These are phyloP conservation scores for Arabidopsis arenosa DNA, from an alignment of 345 rosid species.

Conservation along the genomic window DNA sequence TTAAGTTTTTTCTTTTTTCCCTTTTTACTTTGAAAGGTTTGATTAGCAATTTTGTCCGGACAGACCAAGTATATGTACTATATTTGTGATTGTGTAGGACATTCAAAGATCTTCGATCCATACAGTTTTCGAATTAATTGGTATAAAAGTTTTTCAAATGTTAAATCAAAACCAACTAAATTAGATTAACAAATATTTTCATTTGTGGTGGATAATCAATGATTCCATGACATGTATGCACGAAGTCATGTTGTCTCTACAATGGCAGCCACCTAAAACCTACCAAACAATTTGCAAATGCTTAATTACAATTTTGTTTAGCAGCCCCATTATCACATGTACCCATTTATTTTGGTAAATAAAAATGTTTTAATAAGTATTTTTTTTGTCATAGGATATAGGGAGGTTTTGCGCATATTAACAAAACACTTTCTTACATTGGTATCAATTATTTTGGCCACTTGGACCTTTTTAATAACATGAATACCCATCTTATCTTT, in stretches of 20 bases:
- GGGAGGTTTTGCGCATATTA: background rate
- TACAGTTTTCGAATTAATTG: background rate
- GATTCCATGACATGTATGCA: slow-evolving; percentile 30
- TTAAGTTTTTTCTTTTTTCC: background rate
- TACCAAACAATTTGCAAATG: slow-evolving; percentile 6
- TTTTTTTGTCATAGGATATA: no score
- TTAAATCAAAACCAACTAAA: background rate
- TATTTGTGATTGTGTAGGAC: slow-evolving; percentile 33
- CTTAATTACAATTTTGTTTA: background rate
- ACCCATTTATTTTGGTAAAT: background rate
- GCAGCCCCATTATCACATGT: no score
- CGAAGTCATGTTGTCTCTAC: slow-evolving; percentile 30
- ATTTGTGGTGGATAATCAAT: background rate
- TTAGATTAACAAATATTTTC: background rate
- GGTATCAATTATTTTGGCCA: no score
- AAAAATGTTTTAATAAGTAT: no score
- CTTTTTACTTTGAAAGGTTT: background rate
- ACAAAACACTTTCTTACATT: no score
- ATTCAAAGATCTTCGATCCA: slow-evolving; percentile 27
- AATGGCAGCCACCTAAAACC: slow-evolving; percentile 26
- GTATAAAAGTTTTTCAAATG: background rate
- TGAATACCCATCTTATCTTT: no score
- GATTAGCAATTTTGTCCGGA: slow-evolving; percentile 32
- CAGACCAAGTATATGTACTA: slow-evolving; percentile 19
- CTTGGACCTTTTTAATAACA: no score